Percentiles rank a stretch among this genome's conserved stretches.
Evolutionary conservation across 352 stramenopile genomes (phyloP).

Genomic region (Phytophthora podocarpi): DNA sequence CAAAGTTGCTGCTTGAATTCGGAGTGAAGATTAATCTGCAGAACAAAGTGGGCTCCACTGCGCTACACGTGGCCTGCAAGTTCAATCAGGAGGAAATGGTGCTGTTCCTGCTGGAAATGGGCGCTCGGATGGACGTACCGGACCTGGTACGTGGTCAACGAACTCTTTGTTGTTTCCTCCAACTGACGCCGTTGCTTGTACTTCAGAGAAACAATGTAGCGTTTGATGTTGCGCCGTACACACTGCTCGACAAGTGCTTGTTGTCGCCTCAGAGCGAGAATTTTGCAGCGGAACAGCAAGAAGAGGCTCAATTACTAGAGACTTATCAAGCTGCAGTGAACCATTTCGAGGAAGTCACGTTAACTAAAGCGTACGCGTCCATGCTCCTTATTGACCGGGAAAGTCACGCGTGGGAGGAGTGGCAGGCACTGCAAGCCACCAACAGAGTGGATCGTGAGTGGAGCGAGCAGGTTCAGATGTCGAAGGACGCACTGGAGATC

Average conservation of each 20-base stretch:
- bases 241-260: constrained; percentile 46
- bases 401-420: constrained; percentile 35
- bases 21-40: constrained; percentile 42
- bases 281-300: constrained; percentile 14
- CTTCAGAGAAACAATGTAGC: constrained; percentile 44
- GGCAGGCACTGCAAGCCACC: constrained; percentile 12
- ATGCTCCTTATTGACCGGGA: constrained; percentile 53
- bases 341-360: constrained; percentile 19
- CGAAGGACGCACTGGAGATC: constrained; percentile 16
- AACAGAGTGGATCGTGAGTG: constrained; percentile 35
- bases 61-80: constrained; percentile 64
- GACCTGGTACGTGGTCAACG: constrained; percentile 39
- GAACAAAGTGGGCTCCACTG: constrained; percentile 66
- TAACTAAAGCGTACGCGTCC: constrained; percentile 21
- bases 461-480: constrained; percentile 23
- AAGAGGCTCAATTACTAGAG: constrained; percentile 24
- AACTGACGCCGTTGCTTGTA: constrained; percentile 1
- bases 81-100: constrained; percentile 44
- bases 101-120: constrained; percentile 41
- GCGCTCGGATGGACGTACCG: constrained; percentile 49
- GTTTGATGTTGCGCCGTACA: constrained; percentile 58
- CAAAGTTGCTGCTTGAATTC: constrained; percentile 44
- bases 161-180: neutral
- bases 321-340: constrained; percentile 14
- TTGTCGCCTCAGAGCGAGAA: constrained; percentile 36